Conservation (phyloP, 208 protist genomes). For the Spongospora subterranea region DNA sequence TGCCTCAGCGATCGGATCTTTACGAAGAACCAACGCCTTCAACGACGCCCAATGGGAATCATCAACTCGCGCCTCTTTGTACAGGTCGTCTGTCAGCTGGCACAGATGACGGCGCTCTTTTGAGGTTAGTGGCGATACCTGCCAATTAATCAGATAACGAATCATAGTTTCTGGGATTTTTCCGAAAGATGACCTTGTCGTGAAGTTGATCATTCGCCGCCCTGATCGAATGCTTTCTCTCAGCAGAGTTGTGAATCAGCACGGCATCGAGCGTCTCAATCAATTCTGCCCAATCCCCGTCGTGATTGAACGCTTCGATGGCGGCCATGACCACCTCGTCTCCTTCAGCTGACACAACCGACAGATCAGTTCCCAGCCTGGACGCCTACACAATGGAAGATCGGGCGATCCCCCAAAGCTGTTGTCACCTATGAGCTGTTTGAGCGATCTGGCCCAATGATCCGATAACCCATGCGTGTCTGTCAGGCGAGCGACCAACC, state of each 20-base stretch:
- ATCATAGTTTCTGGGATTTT: background rate
- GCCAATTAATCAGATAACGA: background rate
- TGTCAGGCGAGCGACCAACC: background rate
- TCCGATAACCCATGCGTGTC: slow-evolving; percentile 48
- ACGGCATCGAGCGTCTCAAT: slow-evolving; percentile 19
- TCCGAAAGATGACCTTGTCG: background rate
- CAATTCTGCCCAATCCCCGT: slow-evolving; percentile 47
- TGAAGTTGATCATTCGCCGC: background rate
- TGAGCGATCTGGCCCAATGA: slow-evolving; percentile 33
- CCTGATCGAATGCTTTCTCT: background rate
- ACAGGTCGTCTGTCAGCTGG: slow-evolving; percentile 45
- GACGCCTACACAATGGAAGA: background rate
- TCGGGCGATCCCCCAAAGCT: too few relatives aligned
- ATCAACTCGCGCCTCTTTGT: slow-evolving; percentile 19
- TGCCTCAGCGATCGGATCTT: slow-evolving; percentile 32
- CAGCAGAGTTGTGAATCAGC: background rate
- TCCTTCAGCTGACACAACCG: background rate
- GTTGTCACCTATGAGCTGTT: slow-evolving; percentile 21
- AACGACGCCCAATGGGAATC: slow-evolving; percentile 40
- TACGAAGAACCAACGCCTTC: background rate
- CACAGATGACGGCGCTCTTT: slow-evolving; percentile 12
- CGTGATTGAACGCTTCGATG: slow-evolving; percentile 47
- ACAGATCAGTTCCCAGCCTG: background rate
- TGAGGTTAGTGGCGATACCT: background rate
- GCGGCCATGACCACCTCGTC: slow-evolving; percentile 31